phyloP scores from a whole-genome alignment of 1,284 basidiomycete genomes.

The Malassezia psittaci region DNA sequence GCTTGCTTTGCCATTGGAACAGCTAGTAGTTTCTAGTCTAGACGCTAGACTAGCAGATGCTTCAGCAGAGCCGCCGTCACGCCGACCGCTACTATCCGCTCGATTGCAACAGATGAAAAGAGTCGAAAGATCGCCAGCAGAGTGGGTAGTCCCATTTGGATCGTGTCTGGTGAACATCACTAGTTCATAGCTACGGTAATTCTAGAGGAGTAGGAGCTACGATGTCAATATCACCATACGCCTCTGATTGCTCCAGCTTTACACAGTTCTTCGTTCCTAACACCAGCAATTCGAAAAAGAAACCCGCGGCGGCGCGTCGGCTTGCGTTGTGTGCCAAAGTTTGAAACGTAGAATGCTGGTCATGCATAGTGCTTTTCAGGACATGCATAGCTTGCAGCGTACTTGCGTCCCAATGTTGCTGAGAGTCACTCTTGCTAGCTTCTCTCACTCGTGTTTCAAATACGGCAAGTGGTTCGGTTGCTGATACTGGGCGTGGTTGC shows the following conservation, averaged over 20 bases:
- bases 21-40: slow-evolving; percentile 4
- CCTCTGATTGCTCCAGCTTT: slow-evolving; percentile 59
- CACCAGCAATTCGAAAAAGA: slow-evolving; percentile 95
- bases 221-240: slow-evolving; percentile 76
- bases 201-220: slow-evolving; percentile 58
- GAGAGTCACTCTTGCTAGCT: slow-evolving; percentile 42
- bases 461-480: slow-evolving; percentile 66
- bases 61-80: not conserved
- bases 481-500: slow-evolving; percentile 54
- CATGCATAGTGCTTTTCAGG: slow-evolving; percentile 35
- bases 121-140: not conserved
- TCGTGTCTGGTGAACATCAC: not conserved
- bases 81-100: slow-evolving; percentile 9
- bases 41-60: not conserved
- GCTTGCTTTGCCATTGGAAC: slow-evolving; percentile 4
- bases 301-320: slow-evolving; percentile 77
- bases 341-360: slow-evolving; percentile 55
- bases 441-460: slow-evolving; percentile 60
- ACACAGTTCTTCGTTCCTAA: slow-evolving; percentile 84
- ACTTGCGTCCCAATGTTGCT: slow-evolving; percentile 44
- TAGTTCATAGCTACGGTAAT: not conserved
- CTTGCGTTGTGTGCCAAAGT: slow-evolving; percentile 69
- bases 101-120: slow-evolving; percentile 10
- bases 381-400: slow-evolving; percentile 39
- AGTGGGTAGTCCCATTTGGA: slow-evolving; percentile 13